These are phyloP conservation scores for Spizellomyces punctatus DNA, from an alignment of 192 early-diverging fungal species.

Conservation along the genomic window DNA sequence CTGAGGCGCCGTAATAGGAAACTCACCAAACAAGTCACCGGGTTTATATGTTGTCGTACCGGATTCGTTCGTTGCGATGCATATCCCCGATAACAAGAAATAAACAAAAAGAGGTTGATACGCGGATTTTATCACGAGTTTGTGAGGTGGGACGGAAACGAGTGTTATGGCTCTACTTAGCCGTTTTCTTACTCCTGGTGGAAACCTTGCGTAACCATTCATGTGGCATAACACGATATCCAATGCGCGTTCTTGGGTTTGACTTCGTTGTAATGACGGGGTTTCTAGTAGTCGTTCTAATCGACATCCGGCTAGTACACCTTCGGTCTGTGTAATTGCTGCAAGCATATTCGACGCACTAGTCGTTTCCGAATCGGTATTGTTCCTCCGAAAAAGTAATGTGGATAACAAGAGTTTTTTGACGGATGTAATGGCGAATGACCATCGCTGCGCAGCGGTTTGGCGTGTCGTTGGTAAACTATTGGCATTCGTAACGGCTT, in stretches of 20 bases:
- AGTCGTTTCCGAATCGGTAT: background rate
- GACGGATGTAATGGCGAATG: constrained; percentile 1
- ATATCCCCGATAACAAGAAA: background rate
- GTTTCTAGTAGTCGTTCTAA: background rate
- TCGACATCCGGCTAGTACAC: background rate
- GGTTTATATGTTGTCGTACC: background rate
- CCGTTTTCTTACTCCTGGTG: background rate
- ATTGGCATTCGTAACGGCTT: no score
- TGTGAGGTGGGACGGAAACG: background rate
- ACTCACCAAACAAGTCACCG: constrained; percentile 1
- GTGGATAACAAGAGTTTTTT: constrained; percentile 3
- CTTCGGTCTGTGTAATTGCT: background rate
- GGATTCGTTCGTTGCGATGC: background rate
- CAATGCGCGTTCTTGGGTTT: background rate
- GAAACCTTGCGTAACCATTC: background rate
- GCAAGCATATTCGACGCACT: background rate
- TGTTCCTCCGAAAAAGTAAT: background rate
- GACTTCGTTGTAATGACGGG: background rate
- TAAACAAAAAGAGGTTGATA: constrained; percentile 1
- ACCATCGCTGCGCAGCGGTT: background rate
- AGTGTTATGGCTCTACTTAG: background rate
- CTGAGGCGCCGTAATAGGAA: background rate
- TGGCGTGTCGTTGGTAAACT: background rate
- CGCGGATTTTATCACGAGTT: background rate
- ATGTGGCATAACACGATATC: constrained; percentile 4